Conservation (phyloP, 2,329 filamentous ascomycete species). For the Colletotrichum echinochloae region DNA sequence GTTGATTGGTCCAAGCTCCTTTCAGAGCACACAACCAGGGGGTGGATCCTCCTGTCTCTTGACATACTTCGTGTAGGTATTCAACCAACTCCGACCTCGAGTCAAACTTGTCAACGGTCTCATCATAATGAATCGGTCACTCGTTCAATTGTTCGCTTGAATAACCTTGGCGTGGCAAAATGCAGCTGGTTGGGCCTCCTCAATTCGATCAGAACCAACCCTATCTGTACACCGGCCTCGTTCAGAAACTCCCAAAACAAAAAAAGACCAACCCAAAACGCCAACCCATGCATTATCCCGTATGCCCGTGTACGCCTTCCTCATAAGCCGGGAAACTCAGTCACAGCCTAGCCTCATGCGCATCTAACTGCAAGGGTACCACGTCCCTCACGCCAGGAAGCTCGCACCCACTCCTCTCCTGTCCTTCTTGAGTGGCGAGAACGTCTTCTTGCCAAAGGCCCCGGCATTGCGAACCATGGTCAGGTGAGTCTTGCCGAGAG, state of each 20-base stretch:
- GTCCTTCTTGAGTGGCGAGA: constrained; percentile 81
- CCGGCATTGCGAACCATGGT: constrained; percentile 52
- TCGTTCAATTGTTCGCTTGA: background rate
- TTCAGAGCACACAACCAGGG: background rate
- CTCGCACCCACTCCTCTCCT: constrained; percentile 72
- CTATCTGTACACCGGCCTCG: constrained; percentile 13
- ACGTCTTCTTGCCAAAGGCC: constrained; percentile 65
- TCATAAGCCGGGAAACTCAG: background rate
- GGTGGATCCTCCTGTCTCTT: no score
- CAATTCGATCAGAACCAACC: constrained; percentile 9
- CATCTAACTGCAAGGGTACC: background rate
- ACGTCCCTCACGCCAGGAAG: constrained; percentile 60
- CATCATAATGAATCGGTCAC: background rate
- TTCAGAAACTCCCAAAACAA: background rate
- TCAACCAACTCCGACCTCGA: background rate
- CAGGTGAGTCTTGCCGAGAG: constrained; percentile 52
- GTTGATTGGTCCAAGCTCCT: constrained; percentile 33
- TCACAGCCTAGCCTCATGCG: background rate
- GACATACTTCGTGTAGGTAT: background rate
- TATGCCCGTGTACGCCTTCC: constrained; percentile 7
- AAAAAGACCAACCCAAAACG: constrained; percentile 9
- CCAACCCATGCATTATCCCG: constrained; percentile 33
- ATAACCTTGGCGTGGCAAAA: background rate
- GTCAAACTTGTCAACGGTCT: background rate
- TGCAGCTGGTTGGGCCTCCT: constrained; percentile 5